phyloP scores from a whole-genome alignment of 129 eudicot species.

The Apium graveolens region DNA sequence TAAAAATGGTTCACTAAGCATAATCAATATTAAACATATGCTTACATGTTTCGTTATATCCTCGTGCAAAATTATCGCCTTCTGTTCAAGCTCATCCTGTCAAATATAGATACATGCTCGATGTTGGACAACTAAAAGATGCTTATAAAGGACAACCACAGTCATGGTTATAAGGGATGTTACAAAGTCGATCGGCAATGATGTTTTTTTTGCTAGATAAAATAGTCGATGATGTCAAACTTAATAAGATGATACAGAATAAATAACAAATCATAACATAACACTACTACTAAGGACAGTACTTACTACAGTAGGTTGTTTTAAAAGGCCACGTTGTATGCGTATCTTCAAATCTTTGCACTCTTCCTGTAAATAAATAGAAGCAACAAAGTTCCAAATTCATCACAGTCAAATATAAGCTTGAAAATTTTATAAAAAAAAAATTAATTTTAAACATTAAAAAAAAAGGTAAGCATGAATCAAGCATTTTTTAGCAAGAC shows the following conservation, averaged over 20 bases:
- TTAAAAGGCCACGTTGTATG: slow-evolving; percentile 44
- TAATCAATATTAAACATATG: background rate
- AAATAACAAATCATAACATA: no score
- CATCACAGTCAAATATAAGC: background rate
- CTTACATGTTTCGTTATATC: slow-evolving; percentile 60
- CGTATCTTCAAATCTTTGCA: slow-evolving; percentile 53
- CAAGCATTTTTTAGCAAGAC: background rate
- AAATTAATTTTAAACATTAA: no score
- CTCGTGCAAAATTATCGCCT: slow-evolving; percentile 57
- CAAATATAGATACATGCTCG: background rate
- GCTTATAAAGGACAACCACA: no score
- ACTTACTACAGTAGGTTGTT: slow-evolving; percentile 67
- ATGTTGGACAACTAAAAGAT: no score
- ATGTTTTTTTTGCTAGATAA: no score
- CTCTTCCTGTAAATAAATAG: slow-evolving; percentile 49
- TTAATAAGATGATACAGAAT: no score
- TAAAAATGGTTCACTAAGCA: background rate
- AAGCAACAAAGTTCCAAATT: background rate
- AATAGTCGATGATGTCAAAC: no score
- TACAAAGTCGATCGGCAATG: no score
- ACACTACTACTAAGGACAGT: background rate
- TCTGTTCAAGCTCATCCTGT: slow-evolving; percentile 61
- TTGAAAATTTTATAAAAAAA: no score
- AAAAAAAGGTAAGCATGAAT: no score
- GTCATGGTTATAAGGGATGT: no score